A percentile compares a stretch with the other conserved stretches of the same genome.
Evolutionary conservation across 208 protist genomes (phyloP).

Genomic region (Vickermania spadyakhi): DNA sequence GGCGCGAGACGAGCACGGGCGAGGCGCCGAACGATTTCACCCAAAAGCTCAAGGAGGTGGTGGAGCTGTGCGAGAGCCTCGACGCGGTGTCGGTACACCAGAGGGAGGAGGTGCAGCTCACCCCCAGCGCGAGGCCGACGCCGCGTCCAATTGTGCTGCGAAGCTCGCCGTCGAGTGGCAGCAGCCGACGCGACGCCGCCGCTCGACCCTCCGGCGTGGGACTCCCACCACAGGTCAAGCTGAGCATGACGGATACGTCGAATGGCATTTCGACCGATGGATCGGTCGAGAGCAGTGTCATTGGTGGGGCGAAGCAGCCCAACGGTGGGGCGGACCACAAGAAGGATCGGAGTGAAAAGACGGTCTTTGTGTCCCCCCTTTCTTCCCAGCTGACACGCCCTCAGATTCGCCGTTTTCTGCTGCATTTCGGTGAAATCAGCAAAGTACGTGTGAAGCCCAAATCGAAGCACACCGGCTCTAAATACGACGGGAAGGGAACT

Average conservation of each 20-base stretch:
- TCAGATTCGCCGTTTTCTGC: slow-evolving; percentile 61
- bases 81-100: slow-evolving; percentile 4
- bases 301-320: neutral
- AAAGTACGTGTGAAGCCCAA: slow-evolving; percentile 63
- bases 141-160: slow-evolving; percentile 51
- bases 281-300: slow-evolving; percentile 24
- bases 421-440: slow-evolving; percentile 74
- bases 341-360: slow-evolving; percentile 9
- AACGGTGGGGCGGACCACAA: neutral
- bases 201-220: slow-evolving; percentile 1
- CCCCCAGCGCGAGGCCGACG: slow-evolving; percentile 65
- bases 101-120: slow-evolving; percentile 28
- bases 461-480: neutral
- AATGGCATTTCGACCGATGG: slow-evolving; percentile 35
- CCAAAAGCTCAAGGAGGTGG: slow-evolving; percentile 11
- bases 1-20: no score
- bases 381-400: slow-evolving; percentile 40
- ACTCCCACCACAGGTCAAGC: slow-evolving; percentile 19
- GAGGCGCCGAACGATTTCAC: slow-evolving; percentile 7
- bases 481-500: neutral
- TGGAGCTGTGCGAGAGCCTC: slow-evolving; percentile 2
- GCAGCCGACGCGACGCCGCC: slow-evolving; percentile 7
- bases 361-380: slow-evolving; percentile 81
- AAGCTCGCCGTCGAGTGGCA: slow-evolving; percentile 22
- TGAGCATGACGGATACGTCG: slow-evolving; percentile 26